Evolutionary conservation across 148 eudicot species (phyloP), one percentile per base, ranked within the genome.

Genomic region (Fagopyrum esculentum): DNA sequence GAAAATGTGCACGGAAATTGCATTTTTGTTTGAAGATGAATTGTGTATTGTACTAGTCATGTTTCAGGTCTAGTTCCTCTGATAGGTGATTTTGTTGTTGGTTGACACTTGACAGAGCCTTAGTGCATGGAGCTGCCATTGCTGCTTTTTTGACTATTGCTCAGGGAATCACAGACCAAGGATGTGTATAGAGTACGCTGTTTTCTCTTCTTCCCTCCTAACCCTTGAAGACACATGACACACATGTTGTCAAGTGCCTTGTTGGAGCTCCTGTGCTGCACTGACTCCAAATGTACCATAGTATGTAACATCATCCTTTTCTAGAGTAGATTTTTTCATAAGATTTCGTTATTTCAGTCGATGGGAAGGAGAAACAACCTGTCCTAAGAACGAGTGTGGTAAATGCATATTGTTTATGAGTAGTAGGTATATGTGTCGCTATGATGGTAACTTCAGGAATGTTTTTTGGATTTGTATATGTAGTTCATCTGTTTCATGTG

Each of bases 111-210:
- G 74, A 63, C 82, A 95, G 99, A 80, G 88, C 87, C 69, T 83
- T 95, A 83, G 91, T 90, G 70, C 87, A 95, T 75, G 99, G 99
- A 69, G 92, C 97, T 77, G 87, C 86, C 77, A 92, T 92, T 80
- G 81, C 92, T 75, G 91, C 99, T 44, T 95, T 95, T 77, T 83
- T 92, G 76, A 83, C 89, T 45, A 81, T 95, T 60, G 92, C 94
- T 45, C 85, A 78, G 79, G 87, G 90, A 47, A 95, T 95, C 96
- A 85, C 91, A 2, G 92, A 88, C 76, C 99, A 92, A 78, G 99
- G 99, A 78, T 95, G 99, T 78, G 97, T 89, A 75, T 90, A 85
- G 76, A 78, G 77, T 77, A 72, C 61, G 73, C 19, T 48, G 22
- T 35, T 57, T 16, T 56, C 13, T 30, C 11, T n/a, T 43, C 17